Conservation (phyloP, 1,139 yeast genomes). For the Magnusiomyces sp. region DNA sequence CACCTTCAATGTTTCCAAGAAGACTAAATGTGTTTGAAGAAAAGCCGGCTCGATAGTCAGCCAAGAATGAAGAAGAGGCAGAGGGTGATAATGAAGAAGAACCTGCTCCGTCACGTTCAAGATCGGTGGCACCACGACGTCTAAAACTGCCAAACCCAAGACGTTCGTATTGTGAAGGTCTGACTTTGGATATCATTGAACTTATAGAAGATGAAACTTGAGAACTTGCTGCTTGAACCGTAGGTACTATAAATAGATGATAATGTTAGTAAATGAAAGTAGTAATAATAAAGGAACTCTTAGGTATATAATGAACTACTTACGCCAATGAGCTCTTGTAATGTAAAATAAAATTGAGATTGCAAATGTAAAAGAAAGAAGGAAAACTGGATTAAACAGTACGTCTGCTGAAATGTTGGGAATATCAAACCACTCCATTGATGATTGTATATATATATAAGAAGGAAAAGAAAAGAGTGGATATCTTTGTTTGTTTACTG, state of each 20-base stretch:
- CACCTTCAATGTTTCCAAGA: slow-evolving; percentile 36
- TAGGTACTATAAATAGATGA: not conserved
- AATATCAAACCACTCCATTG: too few species aligned
- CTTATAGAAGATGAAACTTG: not conserved
- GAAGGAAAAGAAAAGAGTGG: too few species aligned
- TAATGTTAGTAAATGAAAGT: too few species aligned
- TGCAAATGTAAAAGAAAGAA: too few species aligned
- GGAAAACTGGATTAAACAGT: too few species aligned
- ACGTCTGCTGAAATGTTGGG: too few species aligned
- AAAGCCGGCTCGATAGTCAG: slow-evolving; percentile 60
- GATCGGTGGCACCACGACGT: not conserved
- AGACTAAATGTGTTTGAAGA: slow-evolving; percentile 50
- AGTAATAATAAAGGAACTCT: too few species aligned
- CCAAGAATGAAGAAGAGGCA: slow-evolving; percentile 15
- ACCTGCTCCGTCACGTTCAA: not conserved
- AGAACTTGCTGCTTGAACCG: not conserved
- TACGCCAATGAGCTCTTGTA: too few species aligned
- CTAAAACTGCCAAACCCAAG: not conserved
- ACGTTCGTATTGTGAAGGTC: not conserved
- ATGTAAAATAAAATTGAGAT: too few species aligned
- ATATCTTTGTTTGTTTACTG: too few species aligned
- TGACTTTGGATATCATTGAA: not conserved
- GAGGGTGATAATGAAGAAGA: not conserved
- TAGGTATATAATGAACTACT: too few species aligned
- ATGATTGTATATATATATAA: too few species aligned